Evolutionary conservation across 2,329 filamentous ascomycete species (phyloP).

Genomic region (Hypoxylon sp.): DNA sequence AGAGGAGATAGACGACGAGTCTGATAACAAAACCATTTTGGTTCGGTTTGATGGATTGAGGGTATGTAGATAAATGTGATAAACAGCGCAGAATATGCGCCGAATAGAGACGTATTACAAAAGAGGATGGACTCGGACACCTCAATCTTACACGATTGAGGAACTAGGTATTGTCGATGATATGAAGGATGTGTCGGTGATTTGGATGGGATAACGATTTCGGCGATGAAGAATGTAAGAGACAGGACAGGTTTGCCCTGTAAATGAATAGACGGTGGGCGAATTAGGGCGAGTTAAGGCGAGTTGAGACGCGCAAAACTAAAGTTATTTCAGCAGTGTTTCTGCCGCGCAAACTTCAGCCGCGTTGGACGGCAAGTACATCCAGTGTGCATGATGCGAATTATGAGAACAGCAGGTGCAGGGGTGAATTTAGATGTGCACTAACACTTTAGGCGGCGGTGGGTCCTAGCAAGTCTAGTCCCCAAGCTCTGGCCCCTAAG

Average conservation of each 20-base stretch:
- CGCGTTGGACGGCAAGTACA: conserved; percentile 20
- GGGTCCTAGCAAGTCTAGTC: neutral
- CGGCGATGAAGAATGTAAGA: neutral
- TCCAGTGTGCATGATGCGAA: conserved; percentile 15
- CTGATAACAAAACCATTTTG: conserved; percentile 53
- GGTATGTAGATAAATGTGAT: neutral
- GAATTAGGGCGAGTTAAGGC: neutral
- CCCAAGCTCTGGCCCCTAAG: neutral
- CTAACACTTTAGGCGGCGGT: neutral
- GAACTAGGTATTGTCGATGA: conserved; percentile 1
- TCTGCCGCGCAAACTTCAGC: conserved; percentile 42
- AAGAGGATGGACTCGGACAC: neutral
- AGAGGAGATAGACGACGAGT: conserved; percentile 55
- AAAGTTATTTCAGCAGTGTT: conserved; percentile 30
- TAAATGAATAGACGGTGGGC: neutral
- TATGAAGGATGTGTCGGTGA: neutral
- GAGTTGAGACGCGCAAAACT: conserved; percentile 7
- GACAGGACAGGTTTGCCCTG: neutral
- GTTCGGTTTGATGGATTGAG: neutral
- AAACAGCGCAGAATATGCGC: conserved; percentile 4
- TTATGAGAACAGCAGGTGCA: conserved; percentile 3
- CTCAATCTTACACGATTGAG: conserved; percentile 16
- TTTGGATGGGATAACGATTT: neutral
- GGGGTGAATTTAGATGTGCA: conserved; percentile 4
- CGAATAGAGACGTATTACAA: neutral